Evolutionary conservation across 257 asterid species (phyloP).

Genomic region (Anisodus acutangulus): DNA sequence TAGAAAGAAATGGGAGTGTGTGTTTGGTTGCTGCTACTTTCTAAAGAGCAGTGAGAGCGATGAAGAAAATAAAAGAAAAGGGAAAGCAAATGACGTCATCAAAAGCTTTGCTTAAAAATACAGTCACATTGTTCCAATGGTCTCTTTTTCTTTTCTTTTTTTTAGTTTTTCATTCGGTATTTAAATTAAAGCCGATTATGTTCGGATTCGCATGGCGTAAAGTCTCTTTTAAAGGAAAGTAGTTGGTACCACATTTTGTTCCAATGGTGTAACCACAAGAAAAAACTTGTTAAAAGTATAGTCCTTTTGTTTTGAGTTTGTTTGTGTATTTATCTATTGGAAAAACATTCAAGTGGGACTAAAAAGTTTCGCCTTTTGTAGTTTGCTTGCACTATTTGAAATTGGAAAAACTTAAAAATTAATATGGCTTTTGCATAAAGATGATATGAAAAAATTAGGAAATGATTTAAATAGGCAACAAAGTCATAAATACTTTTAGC

Average conservation of each 20-base stretch:
- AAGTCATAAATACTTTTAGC: not conserved
- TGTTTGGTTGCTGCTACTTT: constrained; percentile 40
- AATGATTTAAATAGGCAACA: not conserved
- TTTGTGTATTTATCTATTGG: not conserved
- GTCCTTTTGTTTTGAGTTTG: not conserved
- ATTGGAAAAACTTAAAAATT: not conserved
- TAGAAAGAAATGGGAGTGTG: constrained; percentile 26
- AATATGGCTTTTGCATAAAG: not conserved
- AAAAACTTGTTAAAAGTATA: not conserved
- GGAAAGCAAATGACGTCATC: constrained; percentile 32
- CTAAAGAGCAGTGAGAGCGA: constrained; percentile 41
- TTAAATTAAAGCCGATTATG: too few relatives aligned
- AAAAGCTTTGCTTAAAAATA: constrained; percentile 32
- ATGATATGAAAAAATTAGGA: not conserved
- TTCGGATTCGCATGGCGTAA: too few relatives aligned
- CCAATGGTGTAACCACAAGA: not conserved
- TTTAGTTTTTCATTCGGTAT: too few relatives aligned
- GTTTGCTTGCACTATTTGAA: too few relatives aligned
- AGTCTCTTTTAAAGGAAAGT: too few relatives aligned
- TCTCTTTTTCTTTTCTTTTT: too few relatives aligned
- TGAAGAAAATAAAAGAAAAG: constrained; percentile 36
- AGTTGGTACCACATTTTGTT: not conserved
- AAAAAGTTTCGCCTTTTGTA: not conserved
- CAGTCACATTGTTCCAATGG: not conserved
- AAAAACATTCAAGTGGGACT: constrained; percentile 20